These are phyloP conservation scores for Suhomyces prunicola DNA, from an alignment of 805 yeast genomes.

Conservation along the genomic window DNA sequence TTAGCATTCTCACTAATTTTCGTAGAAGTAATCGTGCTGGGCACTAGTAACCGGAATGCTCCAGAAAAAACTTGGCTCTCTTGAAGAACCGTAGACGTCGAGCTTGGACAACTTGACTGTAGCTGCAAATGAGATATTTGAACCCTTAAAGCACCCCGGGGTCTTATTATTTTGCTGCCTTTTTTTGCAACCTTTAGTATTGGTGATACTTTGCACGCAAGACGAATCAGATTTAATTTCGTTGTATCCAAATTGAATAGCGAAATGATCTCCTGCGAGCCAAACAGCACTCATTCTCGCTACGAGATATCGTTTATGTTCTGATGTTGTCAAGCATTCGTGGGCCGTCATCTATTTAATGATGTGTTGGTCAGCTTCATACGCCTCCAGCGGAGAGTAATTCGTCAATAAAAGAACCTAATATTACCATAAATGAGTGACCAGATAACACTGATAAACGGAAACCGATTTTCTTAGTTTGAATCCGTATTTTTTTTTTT, in stretches of 20 bases:
- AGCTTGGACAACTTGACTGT: neutral
- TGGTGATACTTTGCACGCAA: too few species aligned
- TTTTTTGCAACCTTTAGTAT: neutral
- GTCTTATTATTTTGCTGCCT: neutral
- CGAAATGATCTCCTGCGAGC: neutral
- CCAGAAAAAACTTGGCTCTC: neutral
- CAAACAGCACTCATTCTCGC: neutral
- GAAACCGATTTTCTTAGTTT: too few species aligned
- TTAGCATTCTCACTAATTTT: neutral
- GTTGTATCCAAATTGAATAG: neutral
- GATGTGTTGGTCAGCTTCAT: constrained; percentile 44
- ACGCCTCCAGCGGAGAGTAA: constrained; percentile 37
- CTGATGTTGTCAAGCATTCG: constrained; percentile 12
- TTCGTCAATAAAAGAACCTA: constrained; percentile 29
- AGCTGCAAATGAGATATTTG: neutral
- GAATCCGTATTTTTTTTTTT: too few species aligned
- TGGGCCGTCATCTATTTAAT: constrained; percentile 38
- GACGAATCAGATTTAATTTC: too few species aligned
- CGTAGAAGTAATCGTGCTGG: neutral
- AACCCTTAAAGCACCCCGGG: neutral
- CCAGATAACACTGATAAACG: too few species aligned
- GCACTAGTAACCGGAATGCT: neutral
- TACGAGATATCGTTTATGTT: constrained; percentile 16
- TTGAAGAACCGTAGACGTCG: neutral
- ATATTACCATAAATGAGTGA: too few species aligned